Base-by-base conservation (phyloP, 768 basidiomycete genomes). In the Jaapia argillacea region DNA sequence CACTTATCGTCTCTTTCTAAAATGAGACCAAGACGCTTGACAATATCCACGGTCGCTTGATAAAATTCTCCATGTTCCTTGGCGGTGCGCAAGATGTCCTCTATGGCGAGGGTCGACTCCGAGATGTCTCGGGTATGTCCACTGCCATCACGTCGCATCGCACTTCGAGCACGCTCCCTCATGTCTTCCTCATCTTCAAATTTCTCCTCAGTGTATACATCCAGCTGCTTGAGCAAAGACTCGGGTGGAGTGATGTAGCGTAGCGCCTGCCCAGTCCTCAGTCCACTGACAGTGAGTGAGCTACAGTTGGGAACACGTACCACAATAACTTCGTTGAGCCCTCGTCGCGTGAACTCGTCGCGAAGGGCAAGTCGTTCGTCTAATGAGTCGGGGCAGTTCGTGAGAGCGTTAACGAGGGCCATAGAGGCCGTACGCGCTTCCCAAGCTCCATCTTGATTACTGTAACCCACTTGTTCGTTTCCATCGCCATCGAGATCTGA, bases 141-240 rank as follows among this genome's bases (percentile, higher is more conserved):
- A 16, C 46, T 43, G 40, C 48, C 54, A 40, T 51, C 52, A 39
- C 57, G 50, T 42, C 48, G 49, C 33, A 69, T 58, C 26, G 61
- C 55, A 43, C 51, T 62, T n/a, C 59, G 69, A 27, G 75, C 67
- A 26, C 77, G 72, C 49, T 91, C 81, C 28, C 79, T 77, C 61
- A 87, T 71, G 40, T 92, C 86, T 54, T 85, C 81, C 57, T 88
- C 85, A 56, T 96, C 91, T 53, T 93, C 90, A 36, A 81, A 85
- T 51, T 88, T 86, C 58, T 93, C 90, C 48, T 94, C 90, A 0
- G 76, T 72, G 52, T 91, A 94, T 22, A 88, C 70, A 48, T 83
- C 75, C 4, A 92, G 62, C 52, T 93, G 91, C 0, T 71, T 83
- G n/a, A 85, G 56, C n/a, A 94, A 62, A 3, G 52, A 58, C n/a